Evolutionary conservation across 2,329 filamentous ascomycete genomes (phyloP).

Genomic region (Rutstroemia sp.): DNA sequence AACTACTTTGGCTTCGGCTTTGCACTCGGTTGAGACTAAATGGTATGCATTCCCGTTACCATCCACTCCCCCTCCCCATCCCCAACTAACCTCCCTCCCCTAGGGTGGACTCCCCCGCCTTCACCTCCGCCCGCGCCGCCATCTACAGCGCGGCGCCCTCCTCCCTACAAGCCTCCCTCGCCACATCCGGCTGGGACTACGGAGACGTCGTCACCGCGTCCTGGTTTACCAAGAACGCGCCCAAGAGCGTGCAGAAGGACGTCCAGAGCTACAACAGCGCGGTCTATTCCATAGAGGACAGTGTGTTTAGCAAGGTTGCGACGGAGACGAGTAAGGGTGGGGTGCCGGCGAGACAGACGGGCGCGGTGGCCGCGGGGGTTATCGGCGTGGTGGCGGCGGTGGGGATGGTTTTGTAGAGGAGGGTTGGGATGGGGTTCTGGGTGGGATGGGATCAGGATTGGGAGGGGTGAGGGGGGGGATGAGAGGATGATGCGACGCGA

Average conservation of each 20-base stretch:
- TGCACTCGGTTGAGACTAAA: not conserved
- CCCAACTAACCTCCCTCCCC: constrained; percentile 6
- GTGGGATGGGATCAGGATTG: too few species aligned
- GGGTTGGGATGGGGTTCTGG: too few species aligned
- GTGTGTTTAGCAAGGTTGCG: constrained; percentile 16
- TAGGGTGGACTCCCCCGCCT: constrained; percentile 13
- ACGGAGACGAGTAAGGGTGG: constrained; percentile 12
- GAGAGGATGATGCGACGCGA: too few species aligned
- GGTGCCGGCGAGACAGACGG: constrained; percentile 8
- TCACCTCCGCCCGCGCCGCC: constrained; percentile 16
- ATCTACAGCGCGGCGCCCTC: constrained; percentile 18
- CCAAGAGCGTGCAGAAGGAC: constrained; percentile 14
- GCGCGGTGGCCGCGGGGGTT: constrained; percentile 5
- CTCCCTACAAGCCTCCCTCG: constrained; percentile 9
- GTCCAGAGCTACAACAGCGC: constrained; percentile 12
- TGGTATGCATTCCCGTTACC: not conserved
- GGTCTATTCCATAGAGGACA: not conserved
- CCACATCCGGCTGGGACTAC: constrained; percentile 12
- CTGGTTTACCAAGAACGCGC: constrained; percentile 22
- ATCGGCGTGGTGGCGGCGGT: constrained; percentile 12
- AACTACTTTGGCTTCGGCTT: constrained; percentile 17
- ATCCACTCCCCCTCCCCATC: not conserved
- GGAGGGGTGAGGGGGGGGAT: too few species aligned
- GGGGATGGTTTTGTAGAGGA: not conserved
- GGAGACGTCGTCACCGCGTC: constrained; percentile 8